phyloP scores from a whole-genome alignment of 2,329 filamentous ascomycete species.

The Hypoxylon sp. region DNA sequence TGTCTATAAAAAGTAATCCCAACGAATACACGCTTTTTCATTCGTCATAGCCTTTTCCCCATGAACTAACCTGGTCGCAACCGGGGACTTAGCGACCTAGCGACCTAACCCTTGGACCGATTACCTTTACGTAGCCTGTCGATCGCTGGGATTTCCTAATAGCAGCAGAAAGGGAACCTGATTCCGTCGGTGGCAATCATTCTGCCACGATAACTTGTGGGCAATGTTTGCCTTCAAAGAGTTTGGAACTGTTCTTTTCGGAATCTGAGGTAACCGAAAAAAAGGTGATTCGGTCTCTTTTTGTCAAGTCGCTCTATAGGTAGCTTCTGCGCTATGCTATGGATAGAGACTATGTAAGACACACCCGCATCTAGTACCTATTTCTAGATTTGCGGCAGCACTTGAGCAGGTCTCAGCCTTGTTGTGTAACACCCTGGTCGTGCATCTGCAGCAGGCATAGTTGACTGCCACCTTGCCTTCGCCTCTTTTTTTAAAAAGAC shows the following conservation, averaged over 20 bases:
- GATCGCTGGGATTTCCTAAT: constrained; percentile 34
- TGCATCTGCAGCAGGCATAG: constrained; percentile 30
- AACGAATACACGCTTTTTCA: constrained; percentile 43
- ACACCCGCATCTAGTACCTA: constrained; percentile 34
- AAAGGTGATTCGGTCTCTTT: constrained; percentile 2
- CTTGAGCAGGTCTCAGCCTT: constrained; percentile 45
- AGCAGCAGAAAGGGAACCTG: constrained; percentile 31
- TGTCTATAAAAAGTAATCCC: constrained; percentile 51
- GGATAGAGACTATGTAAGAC: constrained; percentile 39
- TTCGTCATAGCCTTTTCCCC: constrained; percentile 42
- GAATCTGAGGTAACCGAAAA: constrained; percentile 28
- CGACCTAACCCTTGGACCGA: constrained; percentile 32
- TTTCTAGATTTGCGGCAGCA: constrained; percentile 46
- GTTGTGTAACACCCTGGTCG: constrained; percentile 44
- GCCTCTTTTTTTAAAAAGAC: constrained; percentile 45
- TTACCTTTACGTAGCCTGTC: constrained; percentile 29
- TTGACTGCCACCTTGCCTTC: constrained; percentile 38
- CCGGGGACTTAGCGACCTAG: constrained; percentile 23
- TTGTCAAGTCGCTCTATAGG: neutral
- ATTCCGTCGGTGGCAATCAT: constrained; percentile 48
- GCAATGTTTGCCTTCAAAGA: constrained; percentile 26
- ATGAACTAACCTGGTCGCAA: constrained; percentile 16
- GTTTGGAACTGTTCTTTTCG: constrained; percentile 4
- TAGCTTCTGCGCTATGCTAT: constrained; percentile 32
- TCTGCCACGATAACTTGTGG: constrained; percentile 29